phyloP scores from a whole-genome alignment of 2,329 filamentous ascomycete species.

The Fusarium sublunatum region DNA sequence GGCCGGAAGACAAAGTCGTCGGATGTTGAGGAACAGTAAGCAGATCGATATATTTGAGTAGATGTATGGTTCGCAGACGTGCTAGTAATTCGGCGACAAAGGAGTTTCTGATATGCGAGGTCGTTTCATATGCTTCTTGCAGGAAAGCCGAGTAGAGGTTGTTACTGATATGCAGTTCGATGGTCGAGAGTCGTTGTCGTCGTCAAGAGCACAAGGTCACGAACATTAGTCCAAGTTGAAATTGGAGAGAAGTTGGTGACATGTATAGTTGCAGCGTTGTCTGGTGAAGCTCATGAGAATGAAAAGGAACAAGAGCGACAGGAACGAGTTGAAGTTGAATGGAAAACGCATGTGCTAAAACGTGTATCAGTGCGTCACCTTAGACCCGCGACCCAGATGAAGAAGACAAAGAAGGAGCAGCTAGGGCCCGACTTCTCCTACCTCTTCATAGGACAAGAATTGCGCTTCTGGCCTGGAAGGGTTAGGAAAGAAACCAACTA shows the following conservation, averaged over 20 bases:
- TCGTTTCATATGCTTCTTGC: constrained; percentile 11
- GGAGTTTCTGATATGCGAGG: constrained; percentile 3
- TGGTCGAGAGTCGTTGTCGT: background rate
- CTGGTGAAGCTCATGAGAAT: constrained; percentile 25
- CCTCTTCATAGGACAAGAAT: constrained; percentile 26
- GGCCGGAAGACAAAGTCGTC: constrained; percentile 4
- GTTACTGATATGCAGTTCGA: background rate
- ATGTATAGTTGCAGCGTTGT: constrained; percentile 19
- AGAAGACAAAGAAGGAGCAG: constrained; percentile 29
- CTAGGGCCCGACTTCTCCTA: constrained; percentile 16
- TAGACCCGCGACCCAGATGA: constrained; percentile 30
- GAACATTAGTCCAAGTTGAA: constrained; percentile 3
- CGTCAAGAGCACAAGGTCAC: background rate
- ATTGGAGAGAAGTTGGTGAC: constrained; percentile 5
- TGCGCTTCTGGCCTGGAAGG: constrained; percentile 27
- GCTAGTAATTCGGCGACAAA: constrained; percentile 18
- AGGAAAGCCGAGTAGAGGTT: constrained; percentile 4
- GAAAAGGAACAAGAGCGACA: constrained; percentile 34
- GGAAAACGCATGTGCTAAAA: constrained; percentile 38
- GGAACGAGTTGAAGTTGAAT: constrained; percentile 25
- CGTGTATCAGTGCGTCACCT: constrained; percentile 39
- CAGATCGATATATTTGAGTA: constrained; percentile 12
- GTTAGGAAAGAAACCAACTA: constrained; percentile 6
- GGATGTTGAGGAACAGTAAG: constrained; percentile 1
- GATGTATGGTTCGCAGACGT: constrained; percentile 18